phyloP scores from a whole-genome alignment of 768 basidiomycete species.

The Russula emetica region DNA sequence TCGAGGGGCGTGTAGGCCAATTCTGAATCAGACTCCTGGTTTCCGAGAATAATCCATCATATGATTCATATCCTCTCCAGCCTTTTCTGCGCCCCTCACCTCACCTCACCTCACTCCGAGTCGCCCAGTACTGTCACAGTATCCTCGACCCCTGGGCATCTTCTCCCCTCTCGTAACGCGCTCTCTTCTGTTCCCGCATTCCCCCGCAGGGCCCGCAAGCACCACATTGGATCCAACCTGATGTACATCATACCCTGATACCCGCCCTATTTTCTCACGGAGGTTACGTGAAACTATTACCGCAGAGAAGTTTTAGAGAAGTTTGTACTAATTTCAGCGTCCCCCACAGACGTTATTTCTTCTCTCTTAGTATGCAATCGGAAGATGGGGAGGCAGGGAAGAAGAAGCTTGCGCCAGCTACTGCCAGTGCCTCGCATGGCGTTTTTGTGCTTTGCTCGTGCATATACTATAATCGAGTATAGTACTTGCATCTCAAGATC shows the following conservation, averaged over 20 bases:
- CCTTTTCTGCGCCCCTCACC: neutral
- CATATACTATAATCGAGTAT: too few species aligned
- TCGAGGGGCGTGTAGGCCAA: neutral
- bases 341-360: too few species aligned
- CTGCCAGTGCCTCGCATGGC: neutral
- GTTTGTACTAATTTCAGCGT: neutral
- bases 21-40: neutral
- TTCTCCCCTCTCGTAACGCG: neutral
- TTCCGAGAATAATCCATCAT: neutral
- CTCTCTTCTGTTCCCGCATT: neutral
- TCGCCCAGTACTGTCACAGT: neutral
- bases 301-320: neutral
- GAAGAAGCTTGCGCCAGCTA: neutral
- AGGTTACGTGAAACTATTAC: neutral
- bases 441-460: neutral
- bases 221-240: neutral
- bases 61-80: too few species aligned
- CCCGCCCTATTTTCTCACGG: neutral
- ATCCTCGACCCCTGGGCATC: neutral
- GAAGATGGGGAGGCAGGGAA: neutral
- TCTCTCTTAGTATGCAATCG: too few species aligned
- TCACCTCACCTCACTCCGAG: too few species aligned
- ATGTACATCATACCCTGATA: too few species aligned
- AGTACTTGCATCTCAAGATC: neutral
- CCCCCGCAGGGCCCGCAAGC: too few species aligned